A percentile compares a stretch with the other conserved stretches of the same genome.
phyloP scores from a whole-genome alignment of 2,329 filamentous ascomycete species.

The Ophioceras dolichostomum region DNA sequence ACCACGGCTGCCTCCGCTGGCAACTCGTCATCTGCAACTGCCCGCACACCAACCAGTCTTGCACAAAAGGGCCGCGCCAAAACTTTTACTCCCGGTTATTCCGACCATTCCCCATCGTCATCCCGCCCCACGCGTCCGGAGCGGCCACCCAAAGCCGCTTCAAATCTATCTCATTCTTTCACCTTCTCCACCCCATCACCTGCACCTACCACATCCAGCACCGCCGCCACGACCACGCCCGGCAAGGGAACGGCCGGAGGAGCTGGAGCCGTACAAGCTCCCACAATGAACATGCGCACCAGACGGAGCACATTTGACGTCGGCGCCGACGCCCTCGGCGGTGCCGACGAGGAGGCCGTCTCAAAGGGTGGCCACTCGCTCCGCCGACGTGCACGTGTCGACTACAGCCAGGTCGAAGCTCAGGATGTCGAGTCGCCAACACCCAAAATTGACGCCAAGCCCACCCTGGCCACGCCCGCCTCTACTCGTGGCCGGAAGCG shows the following conservation, averaged over 20 bases:
- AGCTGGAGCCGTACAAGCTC: no score
- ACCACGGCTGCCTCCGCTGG: neutral
- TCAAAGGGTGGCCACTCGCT: constrained; percentile 47
- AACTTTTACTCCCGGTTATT: neutral
- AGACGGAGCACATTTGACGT: constrained; percentile 11
- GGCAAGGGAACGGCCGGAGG: no score
- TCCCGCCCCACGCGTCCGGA: constrained; percentile 5
- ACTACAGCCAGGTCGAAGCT: constrained; percentile 43
- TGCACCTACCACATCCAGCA: constrained; percentile 15
- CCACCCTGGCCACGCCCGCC: constrained; percentile 15
- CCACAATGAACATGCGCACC: constrained; percentile 23
- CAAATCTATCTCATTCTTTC: constrained; percentile 19
- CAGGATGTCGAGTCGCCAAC: constrained; percentile 20
- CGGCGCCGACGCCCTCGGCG: constrained; percentile 26
- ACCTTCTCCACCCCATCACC: constrained; percentile 21
- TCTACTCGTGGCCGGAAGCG: constrained; percentile 22
- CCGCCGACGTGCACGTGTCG: constrained; percentile 41
- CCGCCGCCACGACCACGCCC: no score
- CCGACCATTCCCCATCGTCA: neutral
- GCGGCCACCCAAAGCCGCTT: constrained; percentile 17
- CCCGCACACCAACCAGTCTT: neutral
- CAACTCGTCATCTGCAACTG: neutral
- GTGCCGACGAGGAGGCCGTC: constrained; percentile 29
- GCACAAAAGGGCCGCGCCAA: neutral
- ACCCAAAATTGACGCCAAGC: constrained; percentile 10